These are phyloP conservation scores for Amoeboaphelidium occidentale DNA, from an alignment of 371 early-diverging fungal species.

Conservation along the genomic window DNA sequence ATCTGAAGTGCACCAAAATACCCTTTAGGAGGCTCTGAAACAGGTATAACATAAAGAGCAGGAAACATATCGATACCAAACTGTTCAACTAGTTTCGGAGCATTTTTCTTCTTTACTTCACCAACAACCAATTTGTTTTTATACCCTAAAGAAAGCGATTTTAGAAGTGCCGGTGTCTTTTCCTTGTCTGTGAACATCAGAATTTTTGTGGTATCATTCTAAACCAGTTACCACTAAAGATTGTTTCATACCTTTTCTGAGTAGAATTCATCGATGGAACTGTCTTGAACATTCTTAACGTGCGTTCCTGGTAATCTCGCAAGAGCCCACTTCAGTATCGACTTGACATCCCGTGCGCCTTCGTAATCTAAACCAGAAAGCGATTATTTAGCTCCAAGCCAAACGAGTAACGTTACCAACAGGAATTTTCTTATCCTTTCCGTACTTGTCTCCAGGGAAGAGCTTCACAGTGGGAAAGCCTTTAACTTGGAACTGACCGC, in stretches of 20 bases:
- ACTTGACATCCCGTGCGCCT: neutral
- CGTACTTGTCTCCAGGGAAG: slow-evolving; percentile 22
- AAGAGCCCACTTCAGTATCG: neutral
- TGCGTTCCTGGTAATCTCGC: neutral
- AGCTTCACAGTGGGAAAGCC: slow-evolving; percentile 83
- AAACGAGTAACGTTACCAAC: too few relatives aligned
- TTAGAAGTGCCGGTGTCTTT: slow-evolving; percentile 46
- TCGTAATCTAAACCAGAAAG: neutral
- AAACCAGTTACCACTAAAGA: too few relatives aligned
- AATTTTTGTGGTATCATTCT: slow-evolving; percentile 27
- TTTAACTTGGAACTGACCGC: neutral
- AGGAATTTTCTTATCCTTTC: neutral
- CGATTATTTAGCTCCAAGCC: too few relatives aligned
- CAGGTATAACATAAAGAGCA: neutral
- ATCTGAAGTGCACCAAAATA: too few relatives aligned
- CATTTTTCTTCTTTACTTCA: slow-evolving; percentile 22
- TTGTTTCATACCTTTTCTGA: too few relatives aligned
- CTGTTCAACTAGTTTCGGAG: neutral
- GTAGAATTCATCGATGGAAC: too few relatives aligned
- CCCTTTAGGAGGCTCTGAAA: too few relatives aligned
- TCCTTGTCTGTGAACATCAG: slow-evolving; percentile 48
- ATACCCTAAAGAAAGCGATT: slow-evolving; percentile 53
- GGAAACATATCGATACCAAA: neutral
- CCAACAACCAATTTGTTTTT: slow-evolving; percentile 38
- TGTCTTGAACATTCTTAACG: neutral